phyloP scores from a whole-genome alignment of 345 rosid species.

The Mercurialis annua region DNA sequence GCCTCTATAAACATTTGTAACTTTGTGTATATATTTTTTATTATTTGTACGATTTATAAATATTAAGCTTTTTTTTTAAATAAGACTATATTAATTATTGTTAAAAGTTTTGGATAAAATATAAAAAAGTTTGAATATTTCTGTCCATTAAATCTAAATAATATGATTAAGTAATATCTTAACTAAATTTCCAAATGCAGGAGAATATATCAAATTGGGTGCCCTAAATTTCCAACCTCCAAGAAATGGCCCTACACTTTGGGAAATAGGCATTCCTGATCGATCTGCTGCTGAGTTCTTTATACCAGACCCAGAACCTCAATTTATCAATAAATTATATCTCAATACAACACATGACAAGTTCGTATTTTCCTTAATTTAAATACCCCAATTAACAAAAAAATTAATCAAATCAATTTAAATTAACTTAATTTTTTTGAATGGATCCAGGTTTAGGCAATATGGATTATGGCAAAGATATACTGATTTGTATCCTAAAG shows the following conservation, averaged over 20 bases:
- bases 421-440: background rate
- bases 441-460: constrained; percentile 29
- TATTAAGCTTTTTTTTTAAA: no score
- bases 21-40: no score
- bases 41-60: no score
- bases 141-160: no score
- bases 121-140: no score
- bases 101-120: no score
- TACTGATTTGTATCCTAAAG: constrained; percentile 19
- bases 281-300: constrained; percentile 76
- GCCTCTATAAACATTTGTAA: no score
- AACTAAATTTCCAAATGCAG: constrained; percentile 27
- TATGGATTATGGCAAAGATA: constrained; percentile 32
- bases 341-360: constrained; percentile 19
- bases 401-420: no score
- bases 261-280: constrained; percentile 88
- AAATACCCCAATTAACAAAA: background rate
- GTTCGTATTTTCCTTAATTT: constrained; percentile 12
- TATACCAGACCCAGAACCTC: constrained; percentile 59
- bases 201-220: constrained; percentile 40
- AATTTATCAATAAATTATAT: constrained; percentile 39
- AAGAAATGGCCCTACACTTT: constrained; percentile 67
- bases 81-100: no score
- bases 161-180: background rate
- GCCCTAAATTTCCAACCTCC: constrained; percentile 48